Percentiles rank a stretch among this genome's conserved stretches.
Conservation (phyloP, 192 early-diverging fungal genomes). For the Coemansia furcata region DNA sequence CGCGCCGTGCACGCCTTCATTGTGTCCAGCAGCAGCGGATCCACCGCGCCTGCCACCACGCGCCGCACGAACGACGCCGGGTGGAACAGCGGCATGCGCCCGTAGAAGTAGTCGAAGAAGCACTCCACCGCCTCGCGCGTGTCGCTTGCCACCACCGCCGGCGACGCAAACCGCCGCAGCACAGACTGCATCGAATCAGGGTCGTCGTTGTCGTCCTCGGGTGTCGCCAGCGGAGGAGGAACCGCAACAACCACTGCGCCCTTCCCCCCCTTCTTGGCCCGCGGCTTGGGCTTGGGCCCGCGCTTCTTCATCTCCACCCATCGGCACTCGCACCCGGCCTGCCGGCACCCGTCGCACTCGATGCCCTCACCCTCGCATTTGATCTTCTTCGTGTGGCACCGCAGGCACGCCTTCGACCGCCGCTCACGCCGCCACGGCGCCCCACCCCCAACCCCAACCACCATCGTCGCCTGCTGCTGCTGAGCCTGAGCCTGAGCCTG, state of each 20-base stretch:
- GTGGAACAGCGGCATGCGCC: constrained; percentile 46
- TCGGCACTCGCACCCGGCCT: constrained; percentile 45
- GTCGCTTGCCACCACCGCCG: constrained; percentile 20
- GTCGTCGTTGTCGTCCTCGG: background rate
- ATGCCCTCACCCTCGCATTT: constrained; percentile 50
- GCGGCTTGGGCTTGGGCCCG: constrained; percentile 35
- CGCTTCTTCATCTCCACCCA: constrained; percentile 55
- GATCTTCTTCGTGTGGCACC: constrained; percentile 54
- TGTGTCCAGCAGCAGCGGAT: constrained; percentile 38
- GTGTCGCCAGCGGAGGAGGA: background rate
- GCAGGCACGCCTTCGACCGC: constrained; percentile 51
- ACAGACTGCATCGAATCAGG: constrained; percentile 28
- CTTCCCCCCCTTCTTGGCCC: background rate
- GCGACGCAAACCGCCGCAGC: constrained; percentile 32
- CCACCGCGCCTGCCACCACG: constrained; percentile 29
- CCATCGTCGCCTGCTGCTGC: too few species aligned
- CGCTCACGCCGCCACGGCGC: constrained; percentile 49
- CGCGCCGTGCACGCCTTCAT: constrained; percentile 45
- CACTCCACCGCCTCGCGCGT: constrained; percentile 32
- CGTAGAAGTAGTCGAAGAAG: constrained; percentile 50
- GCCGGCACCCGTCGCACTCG: constrained; percentile 43
- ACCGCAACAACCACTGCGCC: background rate
- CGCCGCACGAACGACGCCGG: constrained; percentile 47
- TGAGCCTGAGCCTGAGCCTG: too few species aligned
- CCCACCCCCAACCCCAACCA: background rate